Evolutionary conservation across 768 basidiomycete genomes (phyloP).

Genomic region (Rhizopogon sp.): DNA sequence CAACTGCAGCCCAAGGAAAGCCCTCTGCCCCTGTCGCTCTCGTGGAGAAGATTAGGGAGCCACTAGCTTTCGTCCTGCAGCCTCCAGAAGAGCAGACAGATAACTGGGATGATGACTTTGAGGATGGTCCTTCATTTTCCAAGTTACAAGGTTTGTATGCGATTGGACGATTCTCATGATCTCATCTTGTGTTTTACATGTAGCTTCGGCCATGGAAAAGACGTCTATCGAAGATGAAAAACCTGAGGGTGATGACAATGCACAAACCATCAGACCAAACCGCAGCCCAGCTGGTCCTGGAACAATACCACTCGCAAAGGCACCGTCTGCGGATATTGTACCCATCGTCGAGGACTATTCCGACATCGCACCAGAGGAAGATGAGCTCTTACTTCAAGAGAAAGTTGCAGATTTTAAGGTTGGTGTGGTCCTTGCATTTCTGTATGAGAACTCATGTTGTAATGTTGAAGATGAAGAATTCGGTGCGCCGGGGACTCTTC

Average conservation of each 20-base stretch:
- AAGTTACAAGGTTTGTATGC: conserved; percentile 61
- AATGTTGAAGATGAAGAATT: conserved; percentile 56
- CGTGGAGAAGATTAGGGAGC: conserved; percentile 41
- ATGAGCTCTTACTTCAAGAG: conserved; percentile 60
- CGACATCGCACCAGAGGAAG: conserved; percentile 78
- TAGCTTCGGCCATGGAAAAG: conserved; percentile 55
- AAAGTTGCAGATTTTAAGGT: conserved; percentile 88
- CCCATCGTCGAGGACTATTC: conserved; percentile 90
- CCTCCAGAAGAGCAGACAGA: conserved; percentile 85
- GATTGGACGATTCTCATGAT: neutral
- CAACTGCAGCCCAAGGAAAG: conserved; percentile 13
- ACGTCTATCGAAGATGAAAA: conserved; percentile 51
- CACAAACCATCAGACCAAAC: conserved; percentile 73
- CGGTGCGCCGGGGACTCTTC: conserved; percentile 68
- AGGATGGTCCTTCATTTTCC: conserved; percentile 84
- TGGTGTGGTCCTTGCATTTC: conserved; percentile 7
- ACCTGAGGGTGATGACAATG: conserved; percentile 61
- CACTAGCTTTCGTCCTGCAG: conserved; percentile 60
- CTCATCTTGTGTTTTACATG: neutral
- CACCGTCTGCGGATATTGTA: conserved; percentile 55
- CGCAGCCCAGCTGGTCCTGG: conserved; percentile 58
- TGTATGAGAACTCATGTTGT: neutral
- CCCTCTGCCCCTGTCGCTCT: conserved; percentile 22
- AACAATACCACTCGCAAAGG: conserved; percentile 50
- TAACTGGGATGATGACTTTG: conserved; percentile 99